Base-by-base conservation (phyloP, 2,329 filamentous ascomycete genomes). In the Ophiostoma sp. region DNA sequence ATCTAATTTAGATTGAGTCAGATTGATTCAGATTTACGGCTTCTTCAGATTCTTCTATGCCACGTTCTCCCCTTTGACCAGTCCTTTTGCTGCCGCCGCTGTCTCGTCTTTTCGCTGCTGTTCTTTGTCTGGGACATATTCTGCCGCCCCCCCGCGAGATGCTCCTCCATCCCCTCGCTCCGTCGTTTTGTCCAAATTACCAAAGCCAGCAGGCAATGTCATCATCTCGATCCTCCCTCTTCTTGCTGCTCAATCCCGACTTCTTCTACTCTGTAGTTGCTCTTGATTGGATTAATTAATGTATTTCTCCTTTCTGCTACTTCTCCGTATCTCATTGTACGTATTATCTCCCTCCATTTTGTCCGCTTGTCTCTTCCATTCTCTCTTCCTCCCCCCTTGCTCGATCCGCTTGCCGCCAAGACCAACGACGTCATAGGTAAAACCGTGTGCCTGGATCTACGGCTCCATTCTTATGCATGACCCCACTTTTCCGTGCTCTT, bases 401-500 rank as follows among this genome's bases (percentile, higher is more conserved):
- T 62, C 57, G 27, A 62, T 33, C 33, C 57, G 4, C 35, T 35
- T 35, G 31, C 31, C 17, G 62, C 62, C 62, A 65, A 65, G 62
- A 4, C 17, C 10, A 65, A 27, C 35, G 17, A 65, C 62, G 62
- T 65, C 62, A 65, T 65, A 23, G 62, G 31, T 35, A 65, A 39
- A 65, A 65, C 62, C 35, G 23, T 65, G 62, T 65, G 62, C 62
- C 62, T 65, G 62, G 62, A 65, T 65, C 33, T 23, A 39, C 33
- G 62, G 20, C 17, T 20, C 62, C 62, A 20, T 65, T 39, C 20
- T 65, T 20, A 39, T 65, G 62, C 35, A 65, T 41, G 35, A 2
- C 62, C 2, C 62, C 62, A 65, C 20, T 65, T 62, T 33, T 57
- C 11, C 23, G n/a, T 27, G 3, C 52, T 64, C 57, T 39, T 65